phyloP scores from a whole-genome alignment of 371 early-diverging fungal species.

The Gilbertella persicaria region DNA sequence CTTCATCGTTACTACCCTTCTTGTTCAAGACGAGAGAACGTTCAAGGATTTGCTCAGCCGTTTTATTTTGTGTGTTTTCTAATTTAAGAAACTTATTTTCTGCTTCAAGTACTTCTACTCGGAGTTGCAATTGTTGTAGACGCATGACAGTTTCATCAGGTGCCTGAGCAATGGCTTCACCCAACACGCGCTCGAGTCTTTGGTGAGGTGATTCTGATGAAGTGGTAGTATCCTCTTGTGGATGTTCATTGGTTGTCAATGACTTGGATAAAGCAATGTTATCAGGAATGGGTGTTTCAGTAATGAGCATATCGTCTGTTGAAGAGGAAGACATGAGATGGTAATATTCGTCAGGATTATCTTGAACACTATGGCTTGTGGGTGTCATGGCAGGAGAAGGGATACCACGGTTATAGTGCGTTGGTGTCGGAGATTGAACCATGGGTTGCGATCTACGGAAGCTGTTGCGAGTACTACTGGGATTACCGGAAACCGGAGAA shows the following conservation, averaged over 20 bases:
- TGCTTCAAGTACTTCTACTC: slow-evolving; percentile 55
- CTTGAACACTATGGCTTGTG: slow-evolving; percentile 28
- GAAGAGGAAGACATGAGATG: slow-evolving; percentile 3
- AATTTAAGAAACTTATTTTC: slow-evolving; percentile 54
- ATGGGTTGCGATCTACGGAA: slow-evolving; percentile 16
- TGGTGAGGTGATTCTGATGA: slow-evolving; percentile 30
- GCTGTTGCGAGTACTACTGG: slow-evolving; percentile 9
- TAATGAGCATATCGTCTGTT: slow-evolving; percentile 31
- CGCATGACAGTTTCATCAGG: slow-evolving; percentile 49
- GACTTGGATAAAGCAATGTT: slow-evolving; percentile 36
- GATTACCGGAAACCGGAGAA: slow-evolving; percentile 14
- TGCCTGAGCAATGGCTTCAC: slow-evolving; percentile 36
- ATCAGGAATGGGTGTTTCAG: slow-evolving; percentile 40
- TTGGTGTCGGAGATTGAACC: slow-evolving; percentile 17
- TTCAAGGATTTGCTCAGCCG: slow-evolving; percentile 38
- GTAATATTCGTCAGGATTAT: slow-evolving; percentile 28
- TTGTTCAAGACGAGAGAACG: slow-evolving; percentile 37
- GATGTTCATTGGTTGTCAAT: slow-evolving; percentile 14
- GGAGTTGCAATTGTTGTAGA: slow-evolving; percentile 52
- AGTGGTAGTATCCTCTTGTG: slow-evolving; percentile 1
- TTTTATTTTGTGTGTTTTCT: slow-evolving; percentile 49
- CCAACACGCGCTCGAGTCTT: slow-evolving; percentile 37
- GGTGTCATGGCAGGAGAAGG: slow-evolving; percentile 48
- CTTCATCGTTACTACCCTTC: slow-evolving; percentile 15
- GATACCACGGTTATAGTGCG: slow-evolving; percentile 23